A percentile compares a stretch with the other conserved stretches of the same genome.
Conservation (phyloP, 1,139 yeast genomes). For the Candida freyschussii region DNA sequence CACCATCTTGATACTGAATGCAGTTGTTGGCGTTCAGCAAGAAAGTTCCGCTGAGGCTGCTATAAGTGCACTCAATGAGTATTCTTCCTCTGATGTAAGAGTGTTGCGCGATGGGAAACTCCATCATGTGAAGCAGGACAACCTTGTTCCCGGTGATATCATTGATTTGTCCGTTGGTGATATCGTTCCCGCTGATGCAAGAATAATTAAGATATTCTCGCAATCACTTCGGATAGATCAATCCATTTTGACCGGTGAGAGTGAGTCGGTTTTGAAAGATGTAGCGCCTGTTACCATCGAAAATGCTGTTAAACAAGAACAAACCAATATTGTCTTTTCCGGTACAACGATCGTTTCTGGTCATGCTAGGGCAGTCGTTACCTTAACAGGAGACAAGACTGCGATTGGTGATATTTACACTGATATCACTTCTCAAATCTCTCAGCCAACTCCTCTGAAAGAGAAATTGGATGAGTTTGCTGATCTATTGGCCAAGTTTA, state of each 20-base stretch:
- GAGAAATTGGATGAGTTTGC: conserved; percentile 67
- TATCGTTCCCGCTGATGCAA: conserved; percentile 72
- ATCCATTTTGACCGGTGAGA: conserved; percentile 75
- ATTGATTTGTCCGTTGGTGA: conserved; percentile 66
- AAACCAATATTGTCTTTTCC: conserved; percentile 38
- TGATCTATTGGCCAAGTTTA: conserved; percentile 61
- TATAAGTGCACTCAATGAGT: conserved; percentile 35
- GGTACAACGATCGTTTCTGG: conserved; percentile 73
- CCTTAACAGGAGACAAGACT: conserved; percentile 63
- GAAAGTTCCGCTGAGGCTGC: conserved; percentile 39
- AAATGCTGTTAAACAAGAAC: conserved; percentile 31
- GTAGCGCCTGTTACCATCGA: conserved; percentile 34
- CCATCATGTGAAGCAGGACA: conserved; percentile 35
- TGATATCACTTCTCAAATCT: conserved; percentile 46
- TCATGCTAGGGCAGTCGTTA: conserved; percentile 63
- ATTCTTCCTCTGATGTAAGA: conserved; percentile 39
- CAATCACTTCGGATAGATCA: conserved; percentile 75
- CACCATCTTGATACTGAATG: conserved; percentile 34
- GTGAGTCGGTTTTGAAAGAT: conserved; percentile 43
- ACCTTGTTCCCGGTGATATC: conserved; percentile 72
- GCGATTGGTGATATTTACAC: conserved; percentile 75
- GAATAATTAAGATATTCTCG: conserved; percentile 45
- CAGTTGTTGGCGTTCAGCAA: conserved; percentile 39
- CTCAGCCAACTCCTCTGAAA: conserved; percentile 65
- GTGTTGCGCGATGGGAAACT: conserved; percentile 40